Evolutionary conservation across 805 yeast species (phyloP).

Genomic region (Monosporozyma yasuniensis): DNA sequence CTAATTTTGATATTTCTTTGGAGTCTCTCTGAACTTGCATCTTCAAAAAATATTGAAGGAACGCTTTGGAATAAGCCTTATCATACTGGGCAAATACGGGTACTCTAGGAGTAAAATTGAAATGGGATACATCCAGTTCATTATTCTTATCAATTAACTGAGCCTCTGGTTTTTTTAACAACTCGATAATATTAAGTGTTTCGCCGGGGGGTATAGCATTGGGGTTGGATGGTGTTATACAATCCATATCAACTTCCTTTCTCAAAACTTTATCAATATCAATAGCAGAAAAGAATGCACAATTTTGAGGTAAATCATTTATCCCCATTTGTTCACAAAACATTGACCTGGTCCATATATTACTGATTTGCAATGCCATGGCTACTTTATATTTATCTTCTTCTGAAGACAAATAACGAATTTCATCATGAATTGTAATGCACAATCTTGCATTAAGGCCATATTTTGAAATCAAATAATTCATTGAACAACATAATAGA

Average conservation of each 20-base stretch:
- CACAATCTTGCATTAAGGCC: constrained; percentile 65
- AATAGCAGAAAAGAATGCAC: constrained; percentile 91
- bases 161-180: constrained; percentile 37
- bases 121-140: constrained; percentile 15
- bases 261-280: constrained; percentile 84
- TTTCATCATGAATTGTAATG: constrained; percentile 91
- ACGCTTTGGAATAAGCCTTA: constrained; percentile 19
- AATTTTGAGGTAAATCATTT: constrained; percentile 80
- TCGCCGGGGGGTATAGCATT: constrained; percentile 69
- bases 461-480: constrained; percentile 59
- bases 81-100: constrained; percentile 28
- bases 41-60: constrained; percentile 18
- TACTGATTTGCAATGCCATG: constrained; percentile 76
- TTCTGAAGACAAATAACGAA: constrained; percentile 67
- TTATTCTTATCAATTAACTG: constrained; percentile 13
- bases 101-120: constrained; percentile 18
- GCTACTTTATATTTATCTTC: constrained; percentile 72
- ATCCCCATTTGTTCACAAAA: constrained; percentile 90
- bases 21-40: constrained; percentile 25
- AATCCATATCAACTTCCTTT: constrained; percentile 86
- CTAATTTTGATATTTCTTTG: constrained; percentile 19
- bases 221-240: constrained; percentile 84
- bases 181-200: constrained; percentile 48
- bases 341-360: constrained; percentile 93
- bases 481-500: constrained; percentile 76